Percentiles rank a stretch among this genome's conserved stretches.
phyloP scores from a whole-genome alignment of 2,329 filamentous ascomycete species.

The Ophiostoma novo-ulmi region DNA sequence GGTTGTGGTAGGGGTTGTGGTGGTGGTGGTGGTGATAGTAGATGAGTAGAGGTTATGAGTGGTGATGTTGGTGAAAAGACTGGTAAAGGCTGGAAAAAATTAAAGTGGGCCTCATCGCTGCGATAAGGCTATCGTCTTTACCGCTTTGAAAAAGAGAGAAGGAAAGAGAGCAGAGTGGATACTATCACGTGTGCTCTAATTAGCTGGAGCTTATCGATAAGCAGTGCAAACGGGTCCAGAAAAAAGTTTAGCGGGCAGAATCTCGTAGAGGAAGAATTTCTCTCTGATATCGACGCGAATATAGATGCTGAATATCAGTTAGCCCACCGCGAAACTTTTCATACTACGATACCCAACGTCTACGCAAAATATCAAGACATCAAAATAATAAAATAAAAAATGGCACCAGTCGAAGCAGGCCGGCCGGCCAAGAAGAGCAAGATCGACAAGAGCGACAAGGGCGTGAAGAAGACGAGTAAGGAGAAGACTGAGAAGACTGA shows the following conservation, averaged over 20 bases:
- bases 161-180: neutral
- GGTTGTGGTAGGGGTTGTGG: neutral
- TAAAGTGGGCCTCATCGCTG: slow-evolving; percentile 9
- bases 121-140: slow-evolving; percentile 14
- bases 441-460: slow-evolving; percentile 34
- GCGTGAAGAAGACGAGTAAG: neutral
- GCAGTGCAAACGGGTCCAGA: neutral
- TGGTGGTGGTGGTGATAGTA: neutral
- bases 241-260: slow-evolving; percentile 19
- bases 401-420: slow-evolving; percentile 28
- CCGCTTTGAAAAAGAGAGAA: slow-evolving; percentile 2
- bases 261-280: neutral
- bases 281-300: neutral
- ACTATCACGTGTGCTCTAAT: neutral
- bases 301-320: neutral
- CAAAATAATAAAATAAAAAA: neutral
- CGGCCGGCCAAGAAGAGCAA: slow-evolving; percentile 45
- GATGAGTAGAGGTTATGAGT: neutral
- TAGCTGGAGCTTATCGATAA: neutral
- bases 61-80: neutral
- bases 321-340: neutral
- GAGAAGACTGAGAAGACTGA: neutral
- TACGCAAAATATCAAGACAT: neutral
- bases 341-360: neutral
- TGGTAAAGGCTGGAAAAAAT: slow-evolving; percentile 16